Conservation (phyloP, 257 asterid species). For the Galeopsis tetrahit region DNA sequence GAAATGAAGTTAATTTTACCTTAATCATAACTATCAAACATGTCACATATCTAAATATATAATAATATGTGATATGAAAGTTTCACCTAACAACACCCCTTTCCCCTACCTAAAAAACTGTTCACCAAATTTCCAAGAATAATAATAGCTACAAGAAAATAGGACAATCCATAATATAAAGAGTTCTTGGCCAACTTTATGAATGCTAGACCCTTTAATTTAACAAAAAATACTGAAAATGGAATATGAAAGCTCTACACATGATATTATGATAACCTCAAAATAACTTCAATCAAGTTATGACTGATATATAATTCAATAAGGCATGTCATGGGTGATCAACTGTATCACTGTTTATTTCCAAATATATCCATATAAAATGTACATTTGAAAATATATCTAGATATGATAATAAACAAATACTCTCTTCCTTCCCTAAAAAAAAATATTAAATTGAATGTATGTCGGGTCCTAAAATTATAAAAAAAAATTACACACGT, state of each 20-base stretch:
- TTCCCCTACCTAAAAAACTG: background rate
- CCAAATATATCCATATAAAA: background rate
- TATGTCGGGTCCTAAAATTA: too few species aligned
- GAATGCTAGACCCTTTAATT: background rate
- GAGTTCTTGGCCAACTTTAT: constrained; percentile 5
- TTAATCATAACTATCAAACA: too few species aligned
- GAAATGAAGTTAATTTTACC: too few species aligned
- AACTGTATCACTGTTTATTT: background rate
- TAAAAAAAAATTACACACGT: too few species aligned
- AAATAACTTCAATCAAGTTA: background rate
- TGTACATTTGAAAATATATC: background rate
- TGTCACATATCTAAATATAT: too few species aligned
- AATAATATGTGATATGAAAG: too few species aligned
- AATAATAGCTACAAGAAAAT: background rate
- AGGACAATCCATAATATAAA: background rate
- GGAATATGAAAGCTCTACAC: background rate
- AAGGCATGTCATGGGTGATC: background rate
- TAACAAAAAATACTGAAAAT: background rate
- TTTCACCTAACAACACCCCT: too few species aligned
- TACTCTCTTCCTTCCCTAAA: too few species aligned
- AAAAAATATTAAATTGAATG: too few species aligned
- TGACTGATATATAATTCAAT: background rate
- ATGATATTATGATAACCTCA: background rate
- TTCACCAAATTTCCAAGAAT: constrained; percentile 9
- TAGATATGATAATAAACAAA: too few species aligned